Conservation (phyloP, 169 alveolate genomes). For the Cryptosporidium baileyi region DNA sequence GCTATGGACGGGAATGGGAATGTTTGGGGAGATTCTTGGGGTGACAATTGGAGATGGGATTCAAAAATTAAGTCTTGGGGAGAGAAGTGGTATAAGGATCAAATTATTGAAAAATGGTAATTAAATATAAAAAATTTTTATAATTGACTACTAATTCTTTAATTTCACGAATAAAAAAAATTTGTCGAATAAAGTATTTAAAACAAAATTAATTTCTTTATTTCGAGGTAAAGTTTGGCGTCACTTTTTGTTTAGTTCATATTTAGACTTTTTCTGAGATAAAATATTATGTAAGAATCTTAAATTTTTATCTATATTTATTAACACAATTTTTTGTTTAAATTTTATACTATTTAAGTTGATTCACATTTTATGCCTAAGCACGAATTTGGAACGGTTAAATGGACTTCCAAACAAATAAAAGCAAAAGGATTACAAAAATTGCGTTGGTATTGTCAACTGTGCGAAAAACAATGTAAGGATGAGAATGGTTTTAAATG, state of each 20-base stretch:
- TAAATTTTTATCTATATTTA: background rate
- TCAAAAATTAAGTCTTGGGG: slow-evolving; percentile 62
- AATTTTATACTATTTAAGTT: background rate
- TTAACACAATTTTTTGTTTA: background rate
- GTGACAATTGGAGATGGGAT: slow-evolving; percentile 46
- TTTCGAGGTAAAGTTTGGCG: background rate
- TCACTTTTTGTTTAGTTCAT: background rate
- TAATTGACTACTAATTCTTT: no score
- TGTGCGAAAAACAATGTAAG: slow-evolving; percentile 94
- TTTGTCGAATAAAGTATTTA: no score
- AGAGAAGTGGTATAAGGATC: slow-evolving; percentile 26
- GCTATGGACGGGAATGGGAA: slow-evolving; percentile 62
- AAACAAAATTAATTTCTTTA: background rate
- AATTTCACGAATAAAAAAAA: no score
- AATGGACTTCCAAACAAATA: slow-evolving; percentile 93
- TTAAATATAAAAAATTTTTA: background rate
- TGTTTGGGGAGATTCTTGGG: slow-evolving; percentile 63
- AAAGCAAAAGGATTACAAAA: slow-evolving; percentile 93
- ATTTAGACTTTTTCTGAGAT: no score
- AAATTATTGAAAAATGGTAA: slow-evolving; percentile 39
- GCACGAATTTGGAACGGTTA: slow-evolving; percentile 91
- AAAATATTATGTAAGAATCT: no score
- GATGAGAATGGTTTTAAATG: slow-evolving; percentile 95
- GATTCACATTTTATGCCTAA: slow-evolving; percentile 77
- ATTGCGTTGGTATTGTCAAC: slow-evolving; percentile 93